Evolutionary conservation across 176 grass and related monocot species (phyloP).

Genomic region (Zoysia pacifica): DNA sequence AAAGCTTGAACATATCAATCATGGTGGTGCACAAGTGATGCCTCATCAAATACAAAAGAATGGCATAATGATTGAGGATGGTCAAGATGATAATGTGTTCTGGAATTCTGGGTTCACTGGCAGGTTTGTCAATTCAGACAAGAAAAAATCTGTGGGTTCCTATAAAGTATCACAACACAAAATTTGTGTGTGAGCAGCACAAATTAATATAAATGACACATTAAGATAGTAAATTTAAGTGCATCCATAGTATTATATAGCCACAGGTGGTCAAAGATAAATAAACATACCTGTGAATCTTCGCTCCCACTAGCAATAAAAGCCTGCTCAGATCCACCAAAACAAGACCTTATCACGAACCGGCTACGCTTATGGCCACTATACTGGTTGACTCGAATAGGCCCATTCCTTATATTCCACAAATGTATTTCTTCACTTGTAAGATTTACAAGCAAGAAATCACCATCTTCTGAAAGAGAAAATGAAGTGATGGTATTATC

Average conservation of each 20-base stretch:
- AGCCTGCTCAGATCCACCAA: conserved; percentile 80
- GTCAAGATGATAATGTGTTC: not conserved
- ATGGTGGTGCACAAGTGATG: not conserved
- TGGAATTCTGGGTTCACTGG: not conserved
- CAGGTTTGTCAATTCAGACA: not conserved
- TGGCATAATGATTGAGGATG: conserved; percentile 8
- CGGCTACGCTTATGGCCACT: conserved; percentile 74
- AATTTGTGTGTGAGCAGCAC: not conserved
- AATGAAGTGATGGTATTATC: conserved; percentile 70
- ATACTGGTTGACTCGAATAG: conserved; percentile 63
- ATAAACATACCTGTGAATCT: conserved; percentile 73
- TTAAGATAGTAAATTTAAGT: conserved; percentile 10
- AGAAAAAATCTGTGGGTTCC: not conserved
- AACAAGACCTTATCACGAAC: conserved; percentile 92
- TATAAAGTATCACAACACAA: not conserved
- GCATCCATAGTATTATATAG: conserved; percentile 4
- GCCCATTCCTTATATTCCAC: conserved; percentile 74
- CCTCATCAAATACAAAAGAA: conserved; percentile 28
- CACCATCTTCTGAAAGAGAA: conserved; percentile 78
- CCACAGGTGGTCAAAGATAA: not conserved
- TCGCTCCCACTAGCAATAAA: conserved; percentile 97
- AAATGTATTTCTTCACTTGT: conserved; percentile 72
- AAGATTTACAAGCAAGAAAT: conserved; percentile 87
- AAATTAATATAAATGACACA: conserved; percentile 23
- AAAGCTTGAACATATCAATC: no score